Base-by-base conservation (phyloP, 768 basidiomycete genomes). In the Sarcodon aspratus region DNA sequence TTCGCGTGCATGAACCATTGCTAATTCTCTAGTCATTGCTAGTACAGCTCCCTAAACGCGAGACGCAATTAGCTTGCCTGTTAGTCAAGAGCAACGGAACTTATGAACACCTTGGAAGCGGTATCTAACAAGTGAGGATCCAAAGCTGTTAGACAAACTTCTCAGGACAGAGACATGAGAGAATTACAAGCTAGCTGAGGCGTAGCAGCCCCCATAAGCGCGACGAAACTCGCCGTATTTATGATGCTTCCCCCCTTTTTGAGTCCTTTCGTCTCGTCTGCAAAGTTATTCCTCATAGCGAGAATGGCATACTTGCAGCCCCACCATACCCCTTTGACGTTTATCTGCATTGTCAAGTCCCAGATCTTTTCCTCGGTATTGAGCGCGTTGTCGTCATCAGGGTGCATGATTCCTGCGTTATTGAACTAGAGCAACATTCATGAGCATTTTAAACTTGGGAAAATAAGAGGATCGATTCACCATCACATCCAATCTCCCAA, bases 261-360 rank as follows among this genome's bases (percentile, higher is more conserved):
- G 10, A 98, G 76, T 3, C 88, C 86, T 64, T 84, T 90, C 52
- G 76, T 68, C 51, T 76, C 75, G 50, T 97, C 93, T 43, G 78
- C 78, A 9, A 89, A 78, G 66, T 99, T 99, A 53, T 89, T 67
- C 52, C 90, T 82, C 95, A 99, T 99, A 35, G 96, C 96, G 46
- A 84, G 71, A 61, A 99, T 94, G 6, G 95, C 96, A 60, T 98
- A 84, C 68, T 97, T 98, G 75, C 87, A 94, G 33, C 96, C 96
- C 83, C 85, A 99, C 96, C 95, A 98, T 51, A 98, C 96, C 46
- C 96, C 96, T 68, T 98, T 99, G 60, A 95, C 79, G 64, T 98
- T 98, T 71, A 97, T 81, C 54, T 83, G 77, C 83, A 88, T 88
- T 2, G 88, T 91, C 50, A 91, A 71, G 61, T 90, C 88, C 95